These are phyloP conservation scores for Candida anglica DNA, from an alignment of 805 yeast genomes.

Conservation along the genomic window DNA sequence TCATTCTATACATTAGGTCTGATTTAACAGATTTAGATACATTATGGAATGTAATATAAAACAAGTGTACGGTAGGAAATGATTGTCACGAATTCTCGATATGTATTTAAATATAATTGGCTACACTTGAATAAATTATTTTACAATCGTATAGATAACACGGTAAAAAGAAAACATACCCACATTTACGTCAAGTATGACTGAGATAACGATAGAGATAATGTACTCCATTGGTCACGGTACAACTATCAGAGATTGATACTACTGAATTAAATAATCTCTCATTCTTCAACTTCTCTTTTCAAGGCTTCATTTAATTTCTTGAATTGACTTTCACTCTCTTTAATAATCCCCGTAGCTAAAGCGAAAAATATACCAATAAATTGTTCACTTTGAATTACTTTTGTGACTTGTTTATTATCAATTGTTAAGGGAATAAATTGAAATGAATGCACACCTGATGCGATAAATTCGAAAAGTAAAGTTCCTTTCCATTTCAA, in stretches of 20 bases:
- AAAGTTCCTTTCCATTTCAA: conserved; percentile 10
- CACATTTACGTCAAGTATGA: too few species aligned
- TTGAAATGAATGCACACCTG: conserved; percentile 9
- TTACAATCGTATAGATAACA: too few species aligned
- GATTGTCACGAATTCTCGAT: too few species aligned
- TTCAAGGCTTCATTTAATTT: conserved; percentile 10
- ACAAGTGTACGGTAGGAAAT: too few species aligned
- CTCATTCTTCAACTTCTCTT: conserved; percentile 7
- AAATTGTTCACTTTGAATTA: conserved; percentile 10
- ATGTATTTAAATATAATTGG: too few species aligned
- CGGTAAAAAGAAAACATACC: too few species aligned
- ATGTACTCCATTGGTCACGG: too few species aligned
- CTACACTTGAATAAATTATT: too few species aligned
- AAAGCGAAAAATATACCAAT: conserved; percentile 8
- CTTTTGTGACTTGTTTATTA: conserved; percentile 5
- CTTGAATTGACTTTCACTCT: conserved; percentile 7
- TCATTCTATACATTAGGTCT: too few species aligned
- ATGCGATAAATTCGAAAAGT: conserved; percentile 7
- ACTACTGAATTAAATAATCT: not conserved
- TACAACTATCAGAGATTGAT: conserved; percentile 2
- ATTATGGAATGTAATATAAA: too few species aligned
- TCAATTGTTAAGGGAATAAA: conserved; percentile 6
- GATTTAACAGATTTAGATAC: too few species aligned
- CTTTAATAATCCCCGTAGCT: conserved; percentile 5
- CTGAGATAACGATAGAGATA: too few species aligned